Conservation (phyloP, 1,139 yeast genomes). For the Saccharomyces pastorianus region DNA sequence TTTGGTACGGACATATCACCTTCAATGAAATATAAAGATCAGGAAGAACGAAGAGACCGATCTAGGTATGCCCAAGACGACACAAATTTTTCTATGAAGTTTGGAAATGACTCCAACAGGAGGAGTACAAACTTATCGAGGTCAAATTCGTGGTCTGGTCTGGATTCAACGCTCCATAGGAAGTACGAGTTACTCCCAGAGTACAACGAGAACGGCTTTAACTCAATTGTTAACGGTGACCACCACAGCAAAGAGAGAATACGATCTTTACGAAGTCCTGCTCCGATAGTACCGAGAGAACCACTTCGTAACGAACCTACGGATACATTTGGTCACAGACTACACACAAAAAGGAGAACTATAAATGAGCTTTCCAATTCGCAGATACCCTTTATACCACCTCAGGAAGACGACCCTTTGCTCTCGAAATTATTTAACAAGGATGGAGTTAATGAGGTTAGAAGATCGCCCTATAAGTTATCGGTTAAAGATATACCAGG, state of each 20-base stretch:
- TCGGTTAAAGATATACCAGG: conserved; percentile 15
- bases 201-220: conserved; percentile 8
- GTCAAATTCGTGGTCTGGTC: conserved; percentile 24
- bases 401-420: conserved; percentile 12
- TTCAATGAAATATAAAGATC: conserved; percentile 21
- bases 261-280: conserved; percentile 1
- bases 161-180: conserved; percentile 19
- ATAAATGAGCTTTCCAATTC: background rate
- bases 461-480: background rate
- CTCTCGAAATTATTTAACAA: conserved; percentile 16
- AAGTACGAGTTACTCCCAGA: conserved; percentile 21
- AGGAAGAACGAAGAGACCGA: background rate
- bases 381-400: background rate
- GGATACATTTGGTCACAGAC: conserved; percentile 19
- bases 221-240: conserved; percentile 9
- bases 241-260: conserved; percentile 1
- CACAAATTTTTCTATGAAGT: conserved; percentile 14
- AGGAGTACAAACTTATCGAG: conserved; percentile 8
- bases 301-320: conserved; percentile 11
- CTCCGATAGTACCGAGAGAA: conserved; percentile 3
- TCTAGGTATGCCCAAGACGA: conserved; percentile 21
- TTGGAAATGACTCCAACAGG: conserved; percentile 1
- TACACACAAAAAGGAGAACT: conserved; percentile 2
- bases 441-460: background rate
- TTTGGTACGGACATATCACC: conserved; percentile 26